phyloP scores from a whole-genome alignment of 2,329 filamentous ascomycete genomes.

The Rhexocercosporidium sp. region DNA sequence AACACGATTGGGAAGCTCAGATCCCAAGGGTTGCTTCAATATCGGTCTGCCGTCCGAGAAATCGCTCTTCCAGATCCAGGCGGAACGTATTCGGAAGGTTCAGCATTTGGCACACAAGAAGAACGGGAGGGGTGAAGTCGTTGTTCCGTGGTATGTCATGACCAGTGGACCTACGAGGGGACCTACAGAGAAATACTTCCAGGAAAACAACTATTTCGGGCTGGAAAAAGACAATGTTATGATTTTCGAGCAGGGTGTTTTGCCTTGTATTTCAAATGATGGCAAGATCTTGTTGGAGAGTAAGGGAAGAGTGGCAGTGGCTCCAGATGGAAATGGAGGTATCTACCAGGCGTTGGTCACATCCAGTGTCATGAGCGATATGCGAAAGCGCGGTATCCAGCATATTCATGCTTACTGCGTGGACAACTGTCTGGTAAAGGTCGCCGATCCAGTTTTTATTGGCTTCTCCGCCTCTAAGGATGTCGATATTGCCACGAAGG shows the following conservation, averaged over 20 bases:
- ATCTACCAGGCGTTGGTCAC: constrained; percentile 90
- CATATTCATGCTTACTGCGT: constrained; percentile 98
- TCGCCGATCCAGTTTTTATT: constrained; percentile 95
- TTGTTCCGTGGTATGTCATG: constrained; percentile 99
- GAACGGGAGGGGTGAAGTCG: constrained; percentile 58
- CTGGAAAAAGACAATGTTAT: constrained; percentile 82
- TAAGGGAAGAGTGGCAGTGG: constrained; percentile 90
- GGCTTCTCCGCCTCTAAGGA: constrained; percentile 88
- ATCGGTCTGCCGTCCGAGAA: constrained; percentile 93
- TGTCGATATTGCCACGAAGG: constrained; percentile 97
- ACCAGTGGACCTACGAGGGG: constrained; percentile 92
- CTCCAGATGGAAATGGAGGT: constrained; percentile 95
- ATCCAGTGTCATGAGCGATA: constrained; percentile 82
- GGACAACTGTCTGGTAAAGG: constrained; percentile 98
- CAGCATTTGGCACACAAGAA: constrained; percentile 80
- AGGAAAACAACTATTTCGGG: constrained; percentile 89
- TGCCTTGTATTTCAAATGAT: constrained; percentile 96
- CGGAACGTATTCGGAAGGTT: constrained; percentile 87
- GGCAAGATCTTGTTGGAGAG: constrained; percentile 94
- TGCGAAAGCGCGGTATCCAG: constrained; percentile 86
- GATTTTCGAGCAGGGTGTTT: constrained; percentile 95
- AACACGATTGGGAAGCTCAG: constrained; percentile 90
- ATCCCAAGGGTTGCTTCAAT: constrained; percentile 96
- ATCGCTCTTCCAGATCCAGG: constrained; percentile 97
- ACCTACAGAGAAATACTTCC: constrained; percentile 93